These are phyloP conservation scores for Emmonsiellopsis sp. DNA, from an alignment of 2,329 filamentous ascomycete species.

Conservation along the genomic window DNA sequence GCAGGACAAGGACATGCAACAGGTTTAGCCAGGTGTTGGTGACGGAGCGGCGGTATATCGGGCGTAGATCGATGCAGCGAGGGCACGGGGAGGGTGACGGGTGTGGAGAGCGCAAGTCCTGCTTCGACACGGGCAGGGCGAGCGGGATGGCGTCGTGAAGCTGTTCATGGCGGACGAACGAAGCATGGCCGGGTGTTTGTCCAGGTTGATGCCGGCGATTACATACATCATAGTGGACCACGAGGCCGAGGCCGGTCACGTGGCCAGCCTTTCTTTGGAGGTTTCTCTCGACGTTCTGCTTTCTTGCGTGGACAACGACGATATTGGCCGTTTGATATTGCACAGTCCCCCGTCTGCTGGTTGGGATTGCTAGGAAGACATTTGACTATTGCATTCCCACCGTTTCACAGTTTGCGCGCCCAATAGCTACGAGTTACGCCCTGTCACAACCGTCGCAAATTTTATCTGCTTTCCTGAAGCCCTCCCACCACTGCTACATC, in stretches of 20 bases:
- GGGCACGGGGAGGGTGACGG: background rate
- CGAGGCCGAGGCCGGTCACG: background rate
- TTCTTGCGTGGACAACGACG: background rate
- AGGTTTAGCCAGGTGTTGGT: background rate
- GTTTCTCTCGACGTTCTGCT: no score
- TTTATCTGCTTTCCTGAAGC: background rate
- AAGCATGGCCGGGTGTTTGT: background rate
- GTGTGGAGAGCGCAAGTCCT: background rate
- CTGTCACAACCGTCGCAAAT: background rate
- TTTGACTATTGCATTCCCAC: no score
- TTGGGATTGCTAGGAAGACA: no score
- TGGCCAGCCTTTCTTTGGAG: background rate
- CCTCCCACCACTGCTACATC: background rate
- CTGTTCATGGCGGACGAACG: slow-evolving; percentile 1
- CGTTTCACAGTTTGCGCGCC: no score
- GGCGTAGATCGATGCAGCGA: background rate
- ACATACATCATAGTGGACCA: background rate
- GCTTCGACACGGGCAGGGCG: background rate
- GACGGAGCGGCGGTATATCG: background rate
- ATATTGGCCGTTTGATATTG: background rate
- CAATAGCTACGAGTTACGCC: no score
- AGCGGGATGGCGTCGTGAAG: background rate
- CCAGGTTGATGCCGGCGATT: background rate
- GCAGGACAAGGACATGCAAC: background rate
- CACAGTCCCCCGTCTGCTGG: background rate